Percentiles rank a stretch among this genome's conserved stretches.
phyloP scores from a whole-genome alignment of 2,329 filamentous ascomycete species.

The Pochonia chlamydosporia region DNA sequence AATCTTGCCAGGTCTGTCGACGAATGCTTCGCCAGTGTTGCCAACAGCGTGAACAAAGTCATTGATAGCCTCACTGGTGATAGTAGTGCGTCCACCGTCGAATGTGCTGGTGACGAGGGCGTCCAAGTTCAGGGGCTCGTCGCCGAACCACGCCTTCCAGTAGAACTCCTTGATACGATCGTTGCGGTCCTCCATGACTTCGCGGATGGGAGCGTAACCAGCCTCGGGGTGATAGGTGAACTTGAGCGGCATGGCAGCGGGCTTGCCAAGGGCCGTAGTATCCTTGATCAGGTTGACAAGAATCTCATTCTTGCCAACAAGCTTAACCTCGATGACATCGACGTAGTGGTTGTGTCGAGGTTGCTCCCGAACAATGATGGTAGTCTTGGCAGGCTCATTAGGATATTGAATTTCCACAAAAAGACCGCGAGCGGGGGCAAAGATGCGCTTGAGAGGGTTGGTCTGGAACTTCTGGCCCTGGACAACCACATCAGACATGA shows the following conservation, averaged over 20 bases:
- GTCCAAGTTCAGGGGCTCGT: conserved; percentile 78
- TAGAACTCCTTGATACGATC: conserved; percentile 99
- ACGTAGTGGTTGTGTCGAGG: conserved; percentile 79
- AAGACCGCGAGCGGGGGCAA: conserved; percentile 78
- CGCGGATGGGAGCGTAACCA: conserved; percentile 93
- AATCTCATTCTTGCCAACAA: conserved; percentile 72
- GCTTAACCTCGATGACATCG: conserved; percentile 80
- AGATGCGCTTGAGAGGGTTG: conserved; percentile 89
- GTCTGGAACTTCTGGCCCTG: conserved; percentile 97
- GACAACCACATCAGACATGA: conserved; percentile 87
- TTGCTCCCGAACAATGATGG: conserved; percentile 83
- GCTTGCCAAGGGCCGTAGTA: conserved; percentile 75
- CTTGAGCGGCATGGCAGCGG: conserved; percentile 76
- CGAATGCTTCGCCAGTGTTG: conserved; percentile 95
- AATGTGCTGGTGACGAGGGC: conserved; percentile 81
- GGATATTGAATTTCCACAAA: conserved; percentile 83
- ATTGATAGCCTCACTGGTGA: conserved; percentile 89
- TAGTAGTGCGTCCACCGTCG: conserved; percentile 79
- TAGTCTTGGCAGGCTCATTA: conserved; percentile 74
- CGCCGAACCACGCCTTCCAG: conserved; percentile 95
- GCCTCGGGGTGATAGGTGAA: conserved; percentile 94
- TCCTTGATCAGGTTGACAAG: conserved; percentile 88
- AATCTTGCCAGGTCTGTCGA: conserved; percentile 89
- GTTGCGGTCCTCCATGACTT: conserved; percentile 94
- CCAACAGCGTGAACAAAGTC: conserved; percentile 99